Evolutionary conservation across 2,329 filamentous ascomycete species (phyloP), one percentile per base, ranked within the genome.

Genomic region (Orbilia javanica): DNA sequence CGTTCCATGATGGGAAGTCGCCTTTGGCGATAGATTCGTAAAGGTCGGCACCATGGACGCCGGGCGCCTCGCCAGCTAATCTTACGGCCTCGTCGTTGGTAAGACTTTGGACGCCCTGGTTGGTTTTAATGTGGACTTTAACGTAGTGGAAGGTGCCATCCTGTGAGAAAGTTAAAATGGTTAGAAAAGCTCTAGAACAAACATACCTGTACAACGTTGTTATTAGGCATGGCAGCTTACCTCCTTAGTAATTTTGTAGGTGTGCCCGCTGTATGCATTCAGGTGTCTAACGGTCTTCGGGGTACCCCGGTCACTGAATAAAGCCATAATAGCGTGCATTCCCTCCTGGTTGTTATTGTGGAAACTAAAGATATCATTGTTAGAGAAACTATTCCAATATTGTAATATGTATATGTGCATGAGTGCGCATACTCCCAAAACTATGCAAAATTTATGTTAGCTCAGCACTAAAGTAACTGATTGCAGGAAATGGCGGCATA

Each of bases 251-350:
- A 89, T 89, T 82, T 91, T 92, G 84, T 89, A 88, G 0, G 90
- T 89, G 83, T 92, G 89, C 22, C 89, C 89, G 13, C 88, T 89
- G 83, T 91, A 92, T 53, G 88, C 90, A 82, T 91, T 89, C 87
- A 91, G 90, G 82, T 90, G 87, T 53, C 90, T 87, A 83, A 88
- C 89, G 0, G 89, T 89, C 82, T 89, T 89, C 1, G 90, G 90
- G 1, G 89, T 91, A 36, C 90, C 90, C 46, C 89, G 87, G 82
- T 91, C 89, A 48, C 88, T 89, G 84, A 92, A 91, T 29, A 91
- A 86, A 79, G 87, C 86, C 89, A 92, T 90, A 73, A 91, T 84
- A 82, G 89, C 87, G 83, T 92, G 90, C 31, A 88, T 85, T 5
- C 87, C 84, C 83, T 92, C 90, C 29, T 89, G 90, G 81, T 90